phyloP scores from a whole-genome alignment of 1,284 basidiomycete species.

The Cryptococcus sp. region DNA sequence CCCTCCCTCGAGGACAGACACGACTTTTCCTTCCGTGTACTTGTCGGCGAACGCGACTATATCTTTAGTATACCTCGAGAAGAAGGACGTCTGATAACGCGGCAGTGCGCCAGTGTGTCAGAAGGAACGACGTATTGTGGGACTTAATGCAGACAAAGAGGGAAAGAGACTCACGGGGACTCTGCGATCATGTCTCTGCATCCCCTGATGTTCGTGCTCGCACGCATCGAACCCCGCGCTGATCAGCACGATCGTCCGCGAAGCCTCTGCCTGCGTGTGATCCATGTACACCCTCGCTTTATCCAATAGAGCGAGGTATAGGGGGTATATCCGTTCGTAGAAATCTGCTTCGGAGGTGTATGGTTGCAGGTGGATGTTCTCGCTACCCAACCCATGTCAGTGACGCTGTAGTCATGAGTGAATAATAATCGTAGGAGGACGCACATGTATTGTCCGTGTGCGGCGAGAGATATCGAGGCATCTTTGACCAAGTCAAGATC shows the following conservation, averaged over 20 bases:
- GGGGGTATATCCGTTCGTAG: slow-evolving; percentile 70
- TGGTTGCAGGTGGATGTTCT: slow-evolving; percentile 84
- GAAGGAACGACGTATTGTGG: background rate
- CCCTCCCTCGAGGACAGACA: slow-evolving; percentile 92
- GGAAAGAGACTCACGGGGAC: slow-evolving; percentile 64
- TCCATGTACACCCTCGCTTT: slow-evolving; percentile 74
- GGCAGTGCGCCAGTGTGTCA: background rate
- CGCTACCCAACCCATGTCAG: slow-evolving; percentile 40
- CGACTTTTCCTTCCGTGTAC: slow-evolving; percentile 69
- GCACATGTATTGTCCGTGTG: slow-evolving; percentile 82
- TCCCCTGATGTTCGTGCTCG: slow-evolving; percentile 84
- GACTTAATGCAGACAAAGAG: slow-evolving; percentile 11
- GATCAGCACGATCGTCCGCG: slow-evolving; percentile 80
- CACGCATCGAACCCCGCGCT: slow-evolving; percentile 88
- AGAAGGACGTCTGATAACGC: slow-evolving; percentile 62
- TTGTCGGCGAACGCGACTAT: slow-evolving; percentile 67
- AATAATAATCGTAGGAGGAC: slow-evolving; percentile 7
- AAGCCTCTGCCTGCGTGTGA: slow-evolving; percentile 64
- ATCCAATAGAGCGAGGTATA: slow-evolving; percentile 70
- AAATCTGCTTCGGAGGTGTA: slow-evolving; percentile 77
- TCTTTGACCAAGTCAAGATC: slow-evolving; percentile 76
- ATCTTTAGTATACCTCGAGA: slow-evolving; percentile 78
- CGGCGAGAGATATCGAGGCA: slow-evolving; percentile 76
- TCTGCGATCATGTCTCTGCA: slow-evolving; percentile 89
- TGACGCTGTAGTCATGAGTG: background rate